Evolutionary conservation across 495 filamentous ascomycete genomes (phyloP).

Genomic region (Tuber aestivum): DNA sequence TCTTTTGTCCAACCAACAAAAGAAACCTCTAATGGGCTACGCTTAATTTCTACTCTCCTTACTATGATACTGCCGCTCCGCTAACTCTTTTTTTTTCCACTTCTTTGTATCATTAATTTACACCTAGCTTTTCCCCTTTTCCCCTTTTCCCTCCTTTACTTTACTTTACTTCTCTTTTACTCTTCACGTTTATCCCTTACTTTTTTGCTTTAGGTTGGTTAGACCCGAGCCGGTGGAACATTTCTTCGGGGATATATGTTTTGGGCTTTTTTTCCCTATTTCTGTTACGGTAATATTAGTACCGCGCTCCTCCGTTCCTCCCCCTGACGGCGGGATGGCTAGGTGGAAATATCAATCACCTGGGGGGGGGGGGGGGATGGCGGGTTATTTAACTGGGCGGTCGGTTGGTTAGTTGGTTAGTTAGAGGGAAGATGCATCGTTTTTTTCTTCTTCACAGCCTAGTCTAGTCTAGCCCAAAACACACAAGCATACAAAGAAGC

Average conservation of each 20-base stretch:
- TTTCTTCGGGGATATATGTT: neutral
- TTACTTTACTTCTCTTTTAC: neutral
- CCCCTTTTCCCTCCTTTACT: neutral
- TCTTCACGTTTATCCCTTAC: neutral
- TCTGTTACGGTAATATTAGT: neutral
- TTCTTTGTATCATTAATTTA: conserved; percentile 3
- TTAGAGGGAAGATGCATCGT: neutral
- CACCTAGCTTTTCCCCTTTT: neutral
- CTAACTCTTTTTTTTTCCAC: neutral
- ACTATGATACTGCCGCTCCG: neutral
- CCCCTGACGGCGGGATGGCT: neutral
- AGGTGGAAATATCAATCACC: neutral
- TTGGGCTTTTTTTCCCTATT: neutral
- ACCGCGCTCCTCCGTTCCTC: neutral
- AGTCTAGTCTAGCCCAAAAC: neutral
- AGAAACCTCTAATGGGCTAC: neutral
- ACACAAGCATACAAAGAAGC: neutral
- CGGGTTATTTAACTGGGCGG: neutral
- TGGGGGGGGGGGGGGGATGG: neutral
- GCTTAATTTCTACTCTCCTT: neutral
- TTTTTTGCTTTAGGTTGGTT: neutral
- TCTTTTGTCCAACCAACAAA: neutral
- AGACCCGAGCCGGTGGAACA: neutral
- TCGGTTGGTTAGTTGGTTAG: neutral
- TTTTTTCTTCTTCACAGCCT: neutral